Percentiles rank a stretch among this genome's conserved stretches.
Evolutionary conservation across 257 asterid genomes (phyloP).

Genomic region (Solanum chilense): DNA sequence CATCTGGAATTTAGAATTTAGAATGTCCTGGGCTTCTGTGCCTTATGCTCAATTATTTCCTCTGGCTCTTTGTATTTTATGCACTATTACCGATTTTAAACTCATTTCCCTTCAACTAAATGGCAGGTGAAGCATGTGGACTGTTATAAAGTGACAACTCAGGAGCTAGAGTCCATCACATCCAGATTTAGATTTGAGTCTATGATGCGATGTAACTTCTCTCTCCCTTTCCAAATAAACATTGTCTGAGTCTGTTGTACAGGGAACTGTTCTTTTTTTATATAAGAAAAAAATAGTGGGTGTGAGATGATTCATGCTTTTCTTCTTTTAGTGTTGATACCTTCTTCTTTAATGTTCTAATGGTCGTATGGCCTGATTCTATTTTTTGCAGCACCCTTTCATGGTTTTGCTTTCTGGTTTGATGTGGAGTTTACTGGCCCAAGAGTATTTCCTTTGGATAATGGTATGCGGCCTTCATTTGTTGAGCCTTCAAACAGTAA

Average conservation of each 20-base stretch:
- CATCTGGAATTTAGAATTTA: neutral
- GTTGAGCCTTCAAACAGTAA: constrained; percentile 22
- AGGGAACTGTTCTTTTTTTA: neutral
- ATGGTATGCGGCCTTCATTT: constrained; percentile 17
- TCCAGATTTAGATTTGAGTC: constrained; percentile 60
- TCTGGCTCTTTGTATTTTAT: neutral
- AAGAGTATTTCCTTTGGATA: constrained; percentile 9
- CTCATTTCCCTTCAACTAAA: constrained; percentile 8
- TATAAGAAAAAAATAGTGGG: neutral
- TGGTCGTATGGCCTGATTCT: neutral
- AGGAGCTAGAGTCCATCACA: constrained; percentile 58
- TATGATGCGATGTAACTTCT: constrained; percentile 75
- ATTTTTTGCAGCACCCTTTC: constrained; percentile 69
- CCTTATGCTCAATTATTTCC: neutral
- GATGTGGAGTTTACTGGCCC: constrained; percentile 78
- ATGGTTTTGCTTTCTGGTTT: constrained; percentile 97
- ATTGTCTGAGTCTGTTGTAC: neutral
- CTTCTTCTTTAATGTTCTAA: neutral
- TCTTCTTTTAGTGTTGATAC: neutral
- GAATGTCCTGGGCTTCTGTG: neutral
- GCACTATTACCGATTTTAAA: neutral
- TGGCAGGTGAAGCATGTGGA: constrained; percentile 71
- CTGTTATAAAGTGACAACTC: constrained; percentile 45
- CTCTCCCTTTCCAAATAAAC: neutral
- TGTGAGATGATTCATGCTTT: neutral